Evolutionary conservation across 164 flowering plant species (phyloP), one percentile per base, ranked within the genome.

Genomic region (Tinospora cordifolia): DNA sequence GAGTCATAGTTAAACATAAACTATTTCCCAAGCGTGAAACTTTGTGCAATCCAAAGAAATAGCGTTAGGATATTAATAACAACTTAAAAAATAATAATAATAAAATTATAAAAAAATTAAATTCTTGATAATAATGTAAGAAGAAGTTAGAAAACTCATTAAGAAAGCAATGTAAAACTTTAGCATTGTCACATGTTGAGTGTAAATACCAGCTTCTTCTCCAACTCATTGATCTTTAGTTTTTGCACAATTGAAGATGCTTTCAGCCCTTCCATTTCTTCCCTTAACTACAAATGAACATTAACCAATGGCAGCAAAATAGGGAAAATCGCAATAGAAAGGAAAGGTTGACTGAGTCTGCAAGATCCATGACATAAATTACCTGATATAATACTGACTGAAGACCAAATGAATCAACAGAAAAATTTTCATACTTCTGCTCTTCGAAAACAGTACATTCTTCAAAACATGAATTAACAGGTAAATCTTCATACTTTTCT

Each of bases 201-300:
- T 24, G 22, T 21, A 19, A 51, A 17, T 90, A 93, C 98, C 97
- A 87, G 84, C 75, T 86, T 88, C 68, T 79, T 75, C 80, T 90
- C 87, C 84, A 90, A 68, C 13, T 21, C 58, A 65, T 17, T 70
- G 39, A 71, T 83, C 80, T 79, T 86, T 40, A 51, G 60, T 62
- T 47, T 57, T 62, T 90, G 90, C 63, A 84, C 85, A 69, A 17
- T 41, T 62, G 71, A 79, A 59, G 81, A 79, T 63, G 71, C 75
- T 87, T 82, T 85, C 17, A 88, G 80, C 75, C 85, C 89, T 70
- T 76, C 75, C 36, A 90, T 30, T 65, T 72, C 88, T 77, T 78
- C 70, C 51, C 76, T 71, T 81, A 91, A 76, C 96, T 93, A 60
- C 79, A 80, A 19, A 67, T 14, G 77, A 0, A 26, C 17, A 72